Base-by-base conservation (phyloP, 2,329 filamentous ascomycete species). In the Bipolaris sorokiniana region DNA sequence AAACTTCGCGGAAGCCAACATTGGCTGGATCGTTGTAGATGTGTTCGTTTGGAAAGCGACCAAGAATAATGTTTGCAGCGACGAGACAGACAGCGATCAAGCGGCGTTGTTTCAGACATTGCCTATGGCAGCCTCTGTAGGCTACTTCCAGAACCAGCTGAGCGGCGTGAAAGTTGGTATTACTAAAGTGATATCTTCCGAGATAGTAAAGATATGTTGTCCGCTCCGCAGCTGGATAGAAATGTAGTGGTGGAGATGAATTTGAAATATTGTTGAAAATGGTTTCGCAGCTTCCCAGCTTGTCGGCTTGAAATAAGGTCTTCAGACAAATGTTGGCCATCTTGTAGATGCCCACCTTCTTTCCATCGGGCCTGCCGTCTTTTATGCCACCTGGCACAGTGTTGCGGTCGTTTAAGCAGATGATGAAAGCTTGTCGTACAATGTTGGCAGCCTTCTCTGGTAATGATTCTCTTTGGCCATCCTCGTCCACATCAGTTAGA, bases 201-300 rank as follows among this genome's bases (percentile, higher is more conserved):
- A 98, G 88, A 73, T 97, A 97, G 79, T 97, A 97, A 13, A 98
- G 87, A 68, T 93, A 98, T 3, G 92, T 96, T 48, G 97, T 92
- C 47, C 92, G 87, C 73, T 98, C 91, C 5, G 90, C 85, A 20
- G 91, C 91, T 2, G 93, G 92, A 70, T 96, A 98, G 49, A 91
- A 85, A 1, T 85, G 83, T 11, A 98, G 79, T 0, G 92, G 91
- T 1, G 92, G 92, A 0, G 91, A 93, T 63, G 91, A 90, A 54
- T 90, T 88, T 48, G 88, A 88, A 62, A 97, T 94, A 71, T 95
- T 96, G 64, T 88, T 89, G 72, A 97, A 95, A 68, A 97, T 90
- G 75, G 94, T 92, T 63, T 91, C 90, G 15, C 91, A 92, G 54
- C 92, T 88, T 60, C 91, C 86, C 2, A 90, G 90, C 76, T 94